Evolutionary conservation across 140 eudicot genomes (phyloP), one percentile per base, ranked within the genome.

Genomic region (Flaveria floridana): DNA sequence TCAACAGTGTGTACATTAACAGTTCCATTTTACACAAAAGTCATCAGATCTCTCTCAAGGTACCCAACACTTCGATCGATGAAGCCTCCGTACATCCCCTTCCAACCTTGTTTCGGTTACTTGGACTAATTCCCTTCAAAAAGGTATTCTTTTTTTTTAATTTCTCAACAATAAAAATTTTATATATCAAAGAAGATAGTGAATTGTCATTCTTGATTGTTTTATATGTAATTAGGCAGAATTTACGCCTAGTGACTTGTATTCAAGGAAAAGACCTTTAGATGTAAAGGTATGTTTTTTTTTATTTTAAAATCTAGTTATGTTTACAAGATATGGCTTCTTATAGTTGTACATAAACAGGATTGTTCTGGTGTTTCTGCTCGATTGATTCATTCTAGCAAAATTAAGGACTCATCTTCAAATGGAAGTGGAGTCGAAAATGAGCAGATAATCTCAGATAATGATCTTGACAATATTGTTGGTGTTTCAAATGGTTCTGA

Each of bases 81-180:
- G 97, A 88, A 73, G 82, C 97, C 47, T 78, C 89, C 63, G 78
- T 94, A 48, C 96, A 94, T 65, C 96, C 99, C 28, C 84, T 94
- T 79, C 97, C 99, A 42, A 83, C 85, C 41, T 67, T 94, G 81
- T 88, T 94, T 66, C 82, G 86, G 25, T 76, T 94, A 82, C 87
- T 94, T 46, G 99, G 96, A 21, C 80, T 94, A 51, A 59, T 82
- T 74, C 99, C 99, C 63, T 90, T 86, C 59, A 88, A 84, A 82
- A 94, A 90, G 95, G 99, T 93, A 81, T 41, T 10, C 14, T 3
- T 78, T 44, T 20, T 44, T 20, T 44, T 68, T 2, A 52, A 11
- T 73, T 57, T 75, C 3, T 23, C 19, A 74, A 37, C 50, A 8
- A 62, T 65, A 58, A 56, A 65, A 10, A 18, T 72, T 41, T 26